Conservation (phyloP, 257 asterid genomes). For the Solanum paucissectum region DNA sequence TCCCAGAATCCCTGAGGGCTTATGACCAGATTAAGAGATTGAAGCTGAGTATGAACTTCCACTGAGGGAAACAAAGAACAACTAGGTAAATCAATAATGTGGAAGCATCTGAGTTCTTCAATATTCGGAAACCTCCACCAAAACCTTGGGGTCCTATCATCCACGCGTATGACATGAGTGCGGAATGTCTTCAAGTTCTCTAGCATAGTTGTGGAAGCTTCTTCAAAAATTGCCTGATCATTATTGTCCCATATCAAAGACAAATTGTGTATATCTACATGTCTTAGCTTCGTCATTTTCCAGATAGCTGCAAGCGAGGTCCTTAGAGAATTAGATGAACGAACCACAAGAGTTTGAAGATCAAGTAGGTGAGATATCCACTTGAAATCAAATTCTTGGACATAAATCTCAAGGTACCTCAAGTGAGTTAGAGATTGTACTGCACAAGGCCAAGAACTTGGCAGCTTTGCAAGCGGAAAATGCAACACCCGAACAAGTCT, state of each 20-base stretch:
- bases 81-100: not conserved
- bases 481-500: not conserved
- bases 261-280: rapidly evolving
- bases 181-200: not conserved
- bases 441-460: not conserved
- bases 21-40: not conserved
- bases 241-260: not conserved
- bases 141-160: not conserved
- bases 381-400: not conserved
- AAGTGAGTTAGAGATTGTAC: not conserved
- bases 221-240: rapidly evolving
- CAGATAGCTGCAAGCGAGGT: not conserved
- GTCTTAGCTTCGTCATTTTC: not conserved
- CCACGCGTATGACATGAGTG: no score
- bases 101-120: not conserved
- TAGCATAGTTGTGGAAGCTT: not conserved
- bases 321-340: not conserved
- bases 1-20: not conserved
- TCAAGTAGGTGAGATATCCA: not conserved
- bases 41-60: not conserved
- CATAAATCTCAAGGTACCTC: not conserved
- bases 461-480: rapidly evolving
- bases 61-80: not conserved
- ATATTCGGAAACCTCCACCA: not conserved
- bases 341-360: not conserved